phyloP scores from a whole-genome alignment of 768 basidiomycete genomes.

The Boletellus sp. region DNA sequence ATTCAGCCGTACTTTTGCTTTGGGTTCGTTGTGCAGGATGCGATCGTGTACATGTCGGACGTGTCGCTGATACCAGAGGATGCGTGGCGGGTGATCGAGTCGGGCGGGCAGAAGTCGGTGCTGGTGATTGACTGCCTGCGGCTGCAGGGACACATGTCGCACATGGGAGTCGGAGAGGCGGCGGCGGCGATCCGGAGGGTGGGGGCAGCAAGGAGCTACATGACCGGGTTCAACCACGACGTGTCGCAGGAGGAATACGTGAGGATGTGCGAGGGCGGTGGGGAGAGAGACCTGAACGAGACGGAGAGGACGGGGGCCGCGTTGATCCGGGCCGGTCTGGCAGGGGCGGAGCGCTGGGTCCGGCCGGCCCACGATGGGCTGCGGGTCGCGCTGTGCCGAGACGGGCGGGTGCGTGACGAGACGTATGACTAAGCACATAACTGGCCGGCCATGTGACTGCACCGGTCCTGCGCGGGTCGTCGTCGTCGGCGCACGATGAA shows the following conservation, averaged over 20 bases:
- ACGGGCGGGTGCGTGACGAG: slow-evolving; percentile 47
- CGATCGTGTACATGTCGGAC: slow-evolving; percentile 78
- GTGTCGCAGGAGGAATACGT: slow-evolving; percentile 75
- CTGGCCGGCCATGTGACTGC: slow-evolving; percentile 13
- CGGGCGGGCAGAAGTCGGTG: slow-evolving; percentile 37
- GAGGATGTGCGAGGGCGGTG: slow-evolving; percentile 54
- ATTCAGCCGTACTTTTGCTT: slow-evolving; percentile 62
- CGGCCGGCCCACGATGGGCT: slow-evolving; percentile 77
- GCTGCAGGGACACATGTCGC: slow-evolving; percentile 65
- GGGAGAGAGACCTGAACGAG: slow-evolving; percentile 33
- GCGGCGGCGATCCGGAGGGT: slow-evolving; percentile 53
- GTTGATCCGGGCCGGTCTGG: slow-evolving; percentile 45
- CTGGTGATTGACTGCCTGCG: slow-evolving; percentile 77
- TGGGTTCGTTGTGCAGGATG: slow-evolving; percentile 65
- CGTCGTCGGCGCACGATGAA: slow-evolving; percentile 39
- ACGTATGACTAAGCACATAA: slow-evolving; percentile 35
- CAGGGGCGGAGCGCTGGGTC: slow-evolving; percentile 51
- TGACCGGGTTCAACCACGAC: slow-evolving; percentile 76
- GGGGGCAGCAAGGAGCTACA: slow-evolving; percentile 59
- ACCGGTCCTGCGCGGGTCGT: slow-evolving; percentile 38
- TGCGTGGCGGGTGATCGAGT: slow-evolving; percentile 53
- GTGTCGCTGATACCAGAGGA: slow-evolving; percentile 75
- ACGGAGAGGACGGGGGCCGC: slow-evolving; percentile 42
- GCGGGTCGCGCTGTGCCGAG: slow-evolving; percentile 44
- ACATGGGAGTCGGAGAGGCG: slow-evolving; percentile 70